phyloP scores from a whole-genome alignment of 352 stramenopile genomes.

The Globisporangium nunn region DNA sequence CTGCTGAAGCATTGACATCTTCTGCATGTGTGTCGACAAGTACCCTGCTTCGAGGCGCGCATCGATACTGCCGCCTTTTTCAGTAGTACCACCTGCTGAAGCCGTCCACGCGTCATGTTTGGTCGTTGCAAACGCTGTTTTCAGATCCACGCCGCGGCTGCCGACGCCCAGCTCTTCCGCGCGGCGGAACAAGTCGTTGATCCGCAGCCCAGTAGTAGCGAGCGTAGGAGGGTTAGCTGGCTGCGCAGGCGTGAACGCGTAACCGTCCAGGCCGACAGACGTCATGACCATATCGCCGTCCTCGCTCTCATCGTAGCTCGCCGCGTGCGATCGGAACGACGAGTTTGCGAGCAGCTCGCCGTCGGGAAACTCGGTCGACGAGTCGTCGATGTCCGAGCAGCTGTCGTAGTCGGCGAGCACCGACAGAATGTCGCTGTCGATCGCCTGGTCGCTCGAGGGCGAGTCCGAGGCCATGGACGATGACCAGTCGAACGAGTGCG shows the following conservation, averaged over 20 bases:
- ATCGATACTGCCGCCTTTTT: neutral
- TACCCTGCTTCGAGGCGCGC: constrained; percentile 26
- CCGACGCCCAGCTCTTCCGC: constrained; percentile 1
- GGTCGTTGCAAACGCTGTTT: neutral
- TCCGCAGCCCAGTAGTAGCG: constrained; percentile 5
- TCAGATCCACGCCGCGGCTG: constrained; percentile 12
- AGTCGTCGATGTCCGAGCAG: constrained; percentile 26
- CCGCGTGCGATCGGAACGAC: constrained; percentile 23
- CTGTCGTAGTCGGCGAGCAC: constrained; percentile 51
- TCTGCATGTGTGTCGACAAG: constrained; percentile 55
- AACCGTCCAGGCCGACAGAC: constrained; percentile 29
- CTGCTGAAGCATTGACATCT: constrained; percentile 47
- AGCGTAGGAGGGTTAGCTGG: neutral
- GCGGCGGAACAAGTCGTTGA: constrained; percentile 10
- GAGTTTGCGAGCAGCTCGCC: constrained; percentile 1
- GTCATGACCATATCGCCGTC: constrained; percentile 29
- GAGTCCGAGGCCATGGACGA: constrained; percentile 15
- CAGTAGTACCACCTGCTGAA: constrained; percentile 5
- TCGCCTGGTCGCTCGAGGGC: constrained; percentile 55
- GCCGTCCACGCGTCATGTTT: constrained; percentile 1
- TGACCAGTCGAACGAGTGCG: constrained; percentile 31
- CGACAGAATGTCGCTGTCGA: constrained; percentile 73
- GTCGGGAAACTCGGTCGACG: constrained; percentile 12
- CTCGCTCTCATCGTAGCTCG: constrained; percentile 6
- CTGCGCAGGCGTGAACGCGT: constrained; percentile 24